A percentile compares a stretch with the other conserved stretches of the same genome.
Evolutionary conservation across 192 early-diverging fungal genomes (phyloP).

Genomic region (Backusella tuberculispora): DNA sequence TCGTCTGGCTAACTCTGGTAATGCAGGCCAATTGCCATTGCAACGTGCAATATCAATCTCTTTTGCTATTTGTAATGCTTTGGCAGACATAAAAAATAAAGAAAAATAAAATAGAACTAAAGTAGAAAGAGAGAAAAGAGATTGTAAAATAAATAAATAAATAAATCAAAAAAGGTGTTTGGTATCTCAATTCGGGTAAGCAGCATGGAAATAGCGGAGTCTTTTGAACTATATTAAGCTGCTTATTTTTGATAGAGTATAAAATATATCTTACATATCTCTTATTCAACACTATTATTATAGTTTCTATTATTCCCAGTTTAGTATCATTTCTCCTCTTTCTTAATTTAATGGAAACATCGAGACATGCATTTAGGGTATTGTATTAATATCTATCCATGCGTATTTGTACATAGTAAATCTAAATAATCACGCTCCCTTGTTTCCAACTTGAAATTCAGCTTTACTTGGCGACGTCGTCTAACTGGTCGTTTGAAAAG

Average conservation of each 20-base stretch:
- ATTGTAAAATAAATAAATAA: conserved; percentile 11
- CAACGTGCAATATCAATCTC: conserved; percentile 49
- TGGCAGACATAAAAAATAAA: conserved; percentile 40
- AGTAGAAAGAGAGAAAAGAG: neutral
- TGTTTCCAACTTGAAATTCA: neutral
- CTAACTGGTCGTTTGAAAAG: too few relatives aligned
- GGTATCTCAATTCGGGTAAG: conserved; percentile 1
- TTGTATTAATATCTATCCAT: too few relatives aligned
- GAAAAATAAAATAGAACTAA: neutral
- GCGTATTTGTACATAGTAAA: neutral
- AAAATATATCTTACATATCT: neutral
- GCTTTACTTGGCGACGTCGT: neutral
- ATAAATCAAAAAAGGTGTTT: neutral
- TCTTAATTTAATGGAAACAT: too few relatives aligned
- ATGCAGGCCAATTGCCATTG: conserved; percentile 49
- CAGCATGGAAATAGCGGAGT: conserved; percentile 7
- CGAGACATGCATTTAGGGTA: too few relatives aligned
- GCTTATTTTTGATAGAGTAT: neutral
- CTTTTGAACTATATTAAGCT: neutral
- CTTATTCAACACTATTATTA: too few relatives aligned
- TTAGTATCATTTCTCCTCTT: too few relatives aligned
- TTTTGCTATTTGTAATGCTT: conserved; percentile 48
- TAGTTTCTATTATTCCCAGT: too few relatives aligned
- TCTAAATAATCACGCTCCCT: neutral
- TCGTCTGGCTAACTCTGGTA: conserved; percentile 56